Base-by-base conservation (phyloP, 306 rosid species). In the Lagenaria siceraria region DNA sequence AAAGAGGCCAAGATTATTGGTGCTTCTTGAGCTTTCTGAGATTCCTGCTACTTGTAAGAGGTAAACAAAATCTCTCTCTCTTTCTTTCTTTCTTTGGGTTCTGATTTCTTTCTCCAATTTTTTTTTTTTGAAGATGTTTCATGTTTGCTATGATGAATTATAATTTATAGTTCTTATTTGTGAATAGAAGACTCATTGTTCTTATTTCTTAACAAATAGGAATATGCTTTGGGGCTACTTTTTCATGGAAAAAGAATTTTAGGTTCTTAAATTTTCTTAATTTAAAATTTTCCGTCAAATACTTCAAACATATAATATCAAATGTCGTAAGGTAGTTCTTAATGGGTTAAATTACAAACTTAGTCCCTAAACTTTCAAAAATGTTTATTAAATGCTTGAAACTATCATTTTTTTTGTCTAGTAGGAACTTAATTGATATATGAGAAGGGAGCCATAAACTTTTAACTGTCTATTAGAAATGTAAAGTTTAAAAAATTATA, bases 1-100 rank as follows among this genome's bases (percentile, higher is more conserved):
- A 70, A 43, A 70, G 75, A 70, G 10, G 75, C 75, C 56, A 70
- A 70, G 54, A 71, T 40, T 71, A 71, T 71, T 27, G 42, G 76
- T 71, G 24, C 59, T 25, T 24, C 76, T 21, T 25, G 59, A 49
- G 59, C 76, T 71, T 71, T 71, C 76, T 71, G 0, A 71, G 59
- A 71, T 71, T 71, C 76, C 48, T 71, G 76, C 76, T 71, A 71
- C 59, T 48, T 46, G 17, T 27, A 27, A 25, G 15, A 48, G 25
- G 9, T 38, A 66, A 65, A 66, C 76, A 25, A 25, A 15, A 25
- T 71, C 18, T 70, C 12, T 42, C 11, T 42, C 36, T 42, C 3
- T 65, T 21, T n/a, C 36, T 46, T 25, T 46, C 56, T 70, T 21
- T 68, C 17, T 40, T 10, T 64, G 40, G 19, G 42, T 62, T 64